Evolutionary conservation across 2,329 filamentous ascomycete species (phyloP).

Genomic region (Phoma sp.): DNA sequence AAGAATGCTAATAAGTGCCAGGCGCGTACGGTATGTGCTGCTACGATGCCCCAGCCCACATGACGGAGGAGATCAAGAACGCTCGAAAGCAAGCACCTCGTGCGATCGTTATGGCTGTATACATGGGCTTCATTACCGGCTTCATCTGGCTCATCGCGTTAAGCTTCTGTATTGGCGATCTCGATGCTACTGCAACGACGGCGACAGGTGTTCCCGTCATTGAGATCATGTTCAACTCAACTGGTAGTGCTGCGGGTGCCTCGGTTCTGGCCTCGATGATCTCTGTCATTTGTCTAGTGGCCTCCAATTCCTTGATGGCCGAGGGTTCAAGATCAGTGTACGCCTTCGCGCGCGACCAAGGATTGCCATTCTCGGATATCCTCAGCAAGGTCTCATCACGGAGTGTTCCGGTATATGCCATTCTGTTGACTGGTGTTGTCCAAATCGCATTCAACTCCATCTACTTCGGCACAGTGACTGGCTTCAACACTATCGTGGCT

Average conservation of each 20-base stretch:
- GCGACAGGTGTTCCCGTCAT: constrained; percentile 60
- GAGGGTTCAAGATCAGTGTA: constrained; percentile 56
- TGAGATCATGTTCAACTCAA: constrained; percentile 60
- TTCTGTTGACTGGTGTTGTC: constrained; percentile 54
- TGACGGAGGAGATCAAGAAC: constrained; percentile 63
- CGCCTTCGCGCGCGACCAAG: constrained; percentile 58
- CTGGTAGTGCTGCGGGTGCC: constrained; percentile 52
- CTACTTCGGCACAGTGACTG: constrained; percentile 61
- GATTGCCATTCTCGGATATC: constrained; percentile 58
- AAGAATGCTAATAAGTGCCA: not conserved
- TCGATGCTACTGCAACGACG: constrained; percentile 53
- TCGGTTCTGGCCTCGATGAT: constrained; percentile 56
- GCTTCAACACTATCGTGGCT: constrained; percentile 62
- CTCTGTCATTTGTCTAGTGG: constrained; percentile 55
- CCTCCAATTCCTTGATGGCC: constrained; percentile 55
- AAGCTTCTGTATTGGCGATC: constrained; percentile 51
- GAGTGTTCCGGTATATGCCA: constrained; percentile 57
- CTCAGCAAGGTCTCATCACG: constrained; percentile 57
- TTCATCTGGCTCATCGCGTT: constrained; percentile 50
- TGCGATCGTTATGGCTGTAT: constrained; percentile 49
- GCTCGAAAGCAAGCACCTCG: constrained; percentile 58
- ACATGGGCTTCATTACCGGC: constrained; percentile 50
- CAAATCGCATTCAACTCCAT: constrained; percentile 62
- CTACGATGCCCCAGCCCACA: constrained; percentile 57
- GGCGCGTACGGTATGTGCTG: constrained; percentile 61